Percentiles rank a stretch among this genome's conserved stretches.
Conservation (phyloP, 1,139 yeast species). For the Geotrichum cucujoidarum region DNA sequence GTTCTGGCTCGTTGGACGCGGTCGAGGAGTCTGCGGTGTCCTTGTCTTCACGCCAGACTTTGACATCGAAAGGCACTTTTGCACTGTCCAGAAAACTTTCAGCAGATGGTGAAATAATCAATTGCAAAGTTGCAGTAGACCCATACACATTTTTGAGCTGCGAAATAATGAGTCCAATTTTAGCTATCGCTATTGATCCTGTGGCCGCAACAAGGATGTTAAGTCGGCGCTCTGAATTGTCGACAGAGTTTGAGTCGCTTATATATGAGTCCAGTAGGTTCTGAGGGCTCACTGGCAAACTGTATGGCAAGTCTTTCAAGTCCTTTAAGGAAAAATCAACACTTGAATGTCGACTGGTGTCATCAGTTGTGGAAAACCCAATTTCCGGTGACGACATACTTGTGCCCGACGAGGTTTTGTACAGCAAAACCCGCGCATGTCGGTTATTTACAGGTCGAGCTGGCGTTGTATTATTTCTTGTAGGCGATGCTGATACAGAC, state of each 20-base stretch:
- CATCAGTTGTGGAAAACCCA: not conserved
- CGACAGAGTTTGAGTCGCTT: not conserved
- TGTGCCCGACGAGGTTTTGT: not conserved
- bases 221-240: constrained; percentile 44
- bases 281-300: not conserved
- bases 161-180: constrained; percentile 79
- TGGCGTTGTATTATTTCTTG: not conserved
- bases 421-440: not conserved
- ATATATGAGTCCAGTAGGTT: not conserved
- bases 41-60: constrained; percentile 79
- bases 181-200: constrained; percentile 93
- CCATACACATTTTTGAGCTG: constrained; percentile 74
- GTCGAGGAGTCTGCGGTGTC: constrained; percentile 70
- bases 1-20: constrained; percentile 57
- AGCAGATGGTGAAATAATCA: constrained; percentile 78
- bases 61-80: constrained; percentile 74
- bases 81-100: constrained; percentile 74
- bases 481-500: not conserved
- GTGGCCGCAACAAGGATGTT: constrained; percentile 89
- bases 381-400: not conserved
- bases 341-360: not conserved
- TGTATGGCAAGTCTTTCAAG: not conserved
- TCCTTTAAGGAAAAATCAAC: not conserved
- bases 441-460: not conserved
- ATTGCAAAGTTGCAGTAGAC: constrained; percentile 65